Conservation (phyloP, 2,329 filamentous ascomycete species). For the Hypomyces perniciosus region DNA sequence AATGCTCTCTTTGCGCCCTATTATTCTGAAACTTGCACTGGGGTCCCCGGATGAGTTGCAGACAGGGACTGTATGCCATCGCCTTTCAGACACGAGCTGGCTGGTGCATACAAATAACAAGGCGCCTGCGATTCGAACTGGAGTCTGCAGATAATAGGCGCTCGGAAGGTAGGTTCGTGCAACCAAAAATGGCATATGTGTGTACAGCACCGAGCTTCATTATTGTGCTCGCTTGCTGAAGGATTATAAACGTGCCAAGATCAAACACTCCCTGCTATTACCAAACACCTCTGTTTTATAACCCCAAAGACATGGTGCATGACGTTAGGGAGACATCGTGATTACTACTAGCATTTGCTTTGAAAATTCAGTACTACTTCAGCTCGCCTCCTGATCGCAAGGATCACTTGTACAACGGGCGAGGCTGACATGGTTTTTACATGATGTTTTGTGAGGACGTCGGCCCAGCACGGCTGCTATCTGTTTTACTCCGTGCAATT, state of each 20-base stretch:
- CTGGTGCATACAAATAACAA: too few species aligned
- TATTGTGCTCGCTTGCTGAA: conserved; percentile 50
- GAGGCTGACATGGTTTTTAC: too few species aligned
- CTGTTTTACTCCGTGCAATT: too few species aligned
- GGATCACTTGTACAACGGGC: too few species aligned
- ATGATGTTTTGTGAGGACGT: too few species aligned
- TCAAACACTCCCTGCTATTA: conserved; percentile 46
- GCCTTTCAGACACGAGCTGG: background rate
- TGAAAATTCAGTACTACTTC: background rate
- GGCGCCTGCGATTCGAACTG: background rate
- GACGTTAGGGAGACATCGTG: conserved; percentile 46
- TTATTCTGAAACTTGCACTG: too few species aligned
- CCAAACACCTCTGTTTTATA: conserved; percentile 47
- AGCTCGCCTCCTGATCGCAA: background rate
- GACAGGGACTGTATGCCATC: background rate
- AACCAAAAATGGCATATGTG: conserved; percentile 45
- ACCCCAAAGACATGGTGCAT: conserved; percentile 45
- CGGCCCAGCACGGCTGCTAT: too few species aligned
- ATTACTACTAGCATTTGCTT: background rate
- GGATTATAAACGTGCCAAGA: conserved; percentile 53
- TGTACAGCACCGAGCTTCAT: conserved; percentile 51
- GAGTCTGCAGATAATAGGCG: background rate
- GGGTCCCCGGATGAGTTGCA: too few species aligned
- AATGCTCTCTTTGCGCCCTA: too few species aligned
- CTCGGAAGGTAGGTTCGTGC: background rate